Base-by-base conservation (phyloP, 345 rosid genomes). In the Citrus maxima region DNA sequence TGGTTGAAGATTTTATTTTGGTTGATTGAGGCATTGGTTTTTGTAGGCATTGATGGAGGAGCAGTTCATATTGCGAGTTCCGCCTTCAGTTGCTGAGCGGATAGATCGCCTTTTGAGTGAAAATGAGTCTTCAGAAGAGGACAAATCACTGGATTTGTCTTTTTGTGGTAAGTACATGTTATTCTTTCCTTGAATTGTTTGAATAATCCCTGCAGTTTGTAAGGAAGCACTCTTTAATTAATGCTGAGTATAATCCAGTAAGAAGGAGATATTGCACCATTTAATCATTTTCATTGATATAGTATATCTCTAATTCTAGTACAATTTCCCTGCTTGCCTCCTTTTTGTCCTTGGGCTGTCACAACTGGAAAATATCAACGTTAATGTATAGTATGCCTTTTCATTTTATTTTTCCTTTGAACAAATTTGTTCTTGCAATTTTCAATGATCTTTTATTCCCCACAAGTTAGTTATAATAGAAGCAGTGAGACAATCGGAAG, bases 51-150 rank as follows among this genome's bases (percentile, higher is more conserved):
- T 28, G 30, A 75, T 94, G 99, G 99, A 97, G 84, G 99, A 97
- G 76, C 98, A 93, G 75, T 93, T 97, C 84, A 87, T 97, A 80
- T 92, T 97, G 72, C 89, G 98, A 85, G 97, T 97, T 82, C 97
- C 99, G 16, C 93, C 93, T 61, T 92, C 98, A 38, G 86, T 93
- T 77, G 94, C 97, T 2, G 98, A 93, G 87, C 86, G 86, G 70
- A 85, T 96, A 79, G 93, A 94, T 77, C 85, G 84, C 4, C 94
- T 93, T 51, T 86, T 96, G 83, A 90, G 88, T 51, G 95, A 89
- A 58, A 92, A 78, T n/a, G 88, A 88, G 28, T 85, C 97, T 82
- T 78, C 90, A 79, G 77, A 88, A 37, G 97, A 89, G n/a, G 98
- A 91, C 27, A 93, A 90, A 80, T 88, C 92, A 22, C 67, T 97